Evolutionary conservation across 352 stramenopile genomes (phyloP).

Genomic region (Saprolegnia parasitica): DNA sequence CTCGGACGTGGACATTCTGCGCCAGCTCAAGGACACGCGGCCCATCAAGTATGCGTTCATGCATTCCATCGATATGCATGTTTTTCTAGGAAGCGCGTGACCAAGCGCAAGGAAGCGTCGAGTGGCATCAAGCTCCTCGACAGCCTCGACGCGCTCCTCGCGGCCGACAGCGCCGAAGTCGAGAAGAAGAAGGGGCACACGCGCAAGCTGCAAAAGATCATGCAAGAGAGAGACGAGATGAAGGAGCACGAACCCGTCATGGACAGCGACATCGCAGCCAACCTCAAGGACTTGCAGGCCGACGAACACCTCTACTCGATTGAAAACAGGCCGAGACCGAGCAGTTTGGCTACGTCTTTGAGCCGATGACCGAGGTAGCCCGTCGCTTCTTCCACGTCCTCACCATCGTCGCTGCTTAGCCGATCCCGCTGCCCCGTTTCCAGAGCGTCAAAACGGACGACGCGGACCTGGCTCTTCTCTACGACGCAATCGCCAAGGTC

Average conservation of each 20-base stretch:
- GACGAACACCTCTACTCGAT: constrained; percentile 25
- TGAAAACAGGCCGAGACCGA: constrained; percentile 32
- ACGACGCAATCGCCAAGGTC: constrained; percentile 44
- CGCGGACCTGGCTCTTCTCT: constrained; percentile 46
- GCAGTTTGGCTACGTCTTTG: constrained; percentile 81
- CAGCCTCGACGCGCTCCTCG: constrained; percentile 69
- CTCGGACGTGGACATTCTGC: constrained; percentile 4
- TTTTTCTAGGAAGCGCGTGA: not conserved
- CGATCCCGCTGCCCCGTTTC: constrained; percentile 51
- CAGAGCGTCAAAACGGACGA: constrained; percentile 54
- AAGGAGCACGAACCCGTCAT: constrained; percentile 25
- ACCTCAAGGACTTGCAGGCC: constrained; percentile 37
- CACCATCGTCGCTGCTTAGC: constrained; percentile 27
- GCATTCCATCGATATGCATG: not conserved
- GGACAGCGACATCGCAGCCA: constrained; percentile 53
- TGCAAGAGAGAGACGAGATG: constrained; percentile 41
- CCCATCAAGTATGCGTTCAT: not conserved
- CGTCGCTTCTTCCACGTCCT: not conserved
- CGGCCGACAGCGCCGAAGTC: constrained; percentile 52
- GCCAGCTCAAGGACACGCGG: not conserved
- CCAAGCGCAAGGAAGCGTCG: not conserved
- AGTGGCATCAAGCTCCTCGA: not conserved
- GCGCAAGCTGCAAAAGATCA: constrained; percentile 52
- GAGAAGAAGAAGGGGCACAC: constrained; percentile 53
- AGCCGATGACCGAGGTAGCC: constrained; percentile 55